Evolutionary conservation across 345 rosid genomes (phyloP), one percentile per base, ranked within the genome.

Genomic region (Lepidium sativum): DNA sequence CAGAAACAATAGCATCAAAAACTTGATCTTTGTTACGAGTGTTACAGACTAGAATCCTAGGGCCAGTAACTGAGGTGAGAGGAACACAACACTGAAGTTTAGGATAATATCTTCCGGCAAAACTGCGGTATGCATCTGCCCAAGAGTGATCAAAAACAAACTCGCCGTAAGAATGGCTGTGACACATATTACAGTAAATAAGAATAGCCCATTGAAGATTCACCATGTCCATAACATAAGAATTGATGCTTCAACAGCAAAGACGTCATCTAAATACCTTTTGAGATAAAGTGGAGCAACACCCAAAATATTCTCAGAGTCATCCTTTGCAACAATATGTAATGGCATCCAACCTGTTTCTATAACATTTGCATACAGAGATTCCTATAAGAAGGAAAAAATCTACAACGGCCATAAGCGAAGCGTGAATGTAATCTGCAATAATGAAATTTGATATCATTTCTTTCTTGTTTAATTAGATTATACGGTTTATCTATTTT

Each of bases 41-140:
- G 73, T 87, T 51, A 21, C 94, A 91, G 43, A 84, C 48, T 54
- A 92, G 61, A 70, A 92, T 86, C 86, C 96, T 79, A 31, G 97
- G 98, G 47, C 94, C 98, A 71, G 98, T 80, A 33, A 92, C 97
- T 0, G 97, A 97, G 31, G 98, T 89, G 81, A 92, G 87, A 75
- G 97, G 97, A 54, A 92, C 96, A 81, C 98, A 92, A 23, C 87
- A 87, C 69, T 92, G 98, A 53, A 87, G 86, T 80, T 92, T 92
- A 17, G 98, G 98, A 78, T 92, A 92, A 73, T 89, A 89, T 82
- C 89, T 79, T 59, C 82, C 72, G 27, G 97, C 97, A 65, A 84
- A 84, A 73, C 84, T 78, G 18, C 89, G 82, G 80, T 89, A 92
- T 17, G 98, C 98, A 68, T 89, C 97, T n/a, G 96, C 97, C 98